phyloP scores from a whole-genome alignment of 139 green algal species.

The Chlorella sorokiniana region DNA sequence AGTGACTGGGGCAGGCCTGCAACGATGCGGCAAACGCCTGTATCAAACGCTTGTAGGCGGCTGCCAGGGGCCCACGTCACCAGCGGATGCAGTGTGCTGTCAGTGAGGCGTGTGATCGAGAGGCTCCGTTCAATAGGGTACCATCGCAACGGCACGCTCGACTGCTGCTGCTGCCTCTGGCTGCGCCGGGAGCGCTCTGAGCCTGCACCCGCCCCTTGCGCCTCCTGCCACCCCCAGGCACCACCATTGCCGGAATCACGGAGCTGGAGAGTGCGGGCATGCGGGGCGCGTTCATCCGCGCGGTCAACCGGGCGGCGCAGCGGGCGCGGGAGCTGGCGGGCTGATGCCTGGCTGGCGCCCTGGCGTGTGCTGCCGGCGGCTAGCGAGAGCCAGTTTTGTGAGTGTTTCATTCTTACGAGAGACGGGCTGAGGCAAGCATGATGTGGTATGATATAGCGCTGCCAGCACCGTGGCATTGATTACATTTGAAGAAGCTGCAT shows the following conservation, averaged over 20 bases:
- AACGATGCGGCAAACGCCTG: too few species aligned
- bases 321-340: conserved; percentile 53
- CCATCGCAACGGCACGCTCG: neutral
- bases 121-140: too few species aligned
- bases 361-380: too few species aligned
- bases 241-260: conserved; percentile 68
- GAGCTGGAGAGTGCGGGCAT: conserved; percentile 70
- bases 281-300: conserved; percentile 69
- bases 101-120: neutral
- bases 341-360: neutral
- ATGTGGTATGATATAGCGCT: too few species aligned
- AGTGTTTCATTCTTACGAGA: neutral
- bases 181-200: too few species aligned
- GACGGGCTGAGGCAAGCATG: too few species aligned
- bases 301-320: conserved; percentile 62
- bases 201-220: too few species aligned
- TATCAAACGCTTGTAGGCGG: too few species aligned
- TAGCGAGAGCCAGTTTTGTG: neutral
- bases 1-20: neutral
- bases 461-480: too few species aligned
- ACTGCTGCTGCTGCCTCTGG: neutral
- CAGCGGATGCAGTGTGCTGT: neutral
- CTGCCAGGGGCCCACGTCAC: too few species aligned
- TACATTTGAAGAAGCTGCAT: too few species aligned
- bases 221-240: conserved; percentile 43